These are phyloP conservation scores for Metschnikowia lunata DNA, from an alignment of 805 yeast species.

Conservation along the genomic window DNA sequence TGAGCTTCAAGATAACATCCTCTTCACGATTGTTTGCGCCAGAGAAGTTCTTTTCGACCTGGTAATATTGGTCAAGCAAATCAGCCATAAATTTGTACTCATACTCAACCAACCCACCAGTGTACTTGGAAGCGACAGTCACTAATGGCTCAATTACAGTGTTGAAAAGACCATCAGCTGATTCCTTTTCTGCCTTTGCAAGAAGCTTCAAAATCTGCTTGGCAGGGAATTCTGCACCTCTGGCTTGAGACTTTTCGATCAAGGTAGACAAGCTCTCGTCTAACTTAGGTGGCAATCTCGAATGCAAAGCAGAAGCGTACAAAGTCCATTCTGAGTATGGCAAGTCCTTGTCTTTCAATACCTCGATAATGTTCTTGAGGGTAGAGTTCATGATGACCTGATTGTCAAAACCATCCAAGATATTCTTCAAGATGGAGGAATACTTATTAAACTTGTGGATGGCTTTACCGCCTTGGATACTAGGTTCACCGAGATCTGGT, in stretches of 20 bases:
- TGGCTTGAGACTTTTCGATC: constrained; percentile 58
- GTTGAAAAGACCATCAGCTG: constrained; percentile 38
- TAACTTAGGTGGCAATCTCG: constrained; percentile 77
- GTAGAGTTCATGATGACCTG: constrained; percentile 90
- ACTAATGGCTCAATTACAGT: constrained; percentile 69
- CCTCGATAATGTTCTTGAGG: constrained; percentile 64
- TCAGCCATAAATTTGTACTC: constrained; percentile 72
- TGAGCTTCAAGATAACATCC: constrained; percentile 77
- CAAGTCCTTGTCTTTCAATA: constrained; percentile 71
- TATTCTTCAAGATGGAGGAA: constrained; percentile 63
- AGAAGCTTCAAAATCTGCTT: constrained; percentile 72
- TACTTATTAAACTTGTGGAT: constrained; percentile 64
- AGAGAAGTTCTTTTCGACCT: constrained; percentile 73
- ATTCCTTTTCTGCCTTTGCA: constrained; percentile 54
- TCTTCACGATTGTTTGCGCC: constrained; percentile 80
- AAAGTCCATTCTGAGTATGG: constrained; percentile 92
- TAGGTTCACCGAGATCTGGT: constrained; percentile 84
- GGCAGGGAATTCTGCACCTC: constrained; percentile 90
- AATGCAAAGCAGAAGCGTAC: constrained; percentile 84
- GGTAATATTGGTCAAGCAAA: constrained; percentile 67
- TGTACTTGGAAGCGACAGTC: constrained; percentile 64
- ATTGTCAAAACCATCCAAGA: constrained; percentile 88
- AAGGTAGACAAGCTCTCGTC: constrained; percentile 62
- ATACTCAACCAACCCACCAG: constrained; percentile 75
- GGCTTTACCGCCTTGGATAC: constrained; percentile 77